These are phyloP conservation scores for Candida germanica DNA, from an alignment of 805 yeast species.

Conservation along the genomic window DNA sequence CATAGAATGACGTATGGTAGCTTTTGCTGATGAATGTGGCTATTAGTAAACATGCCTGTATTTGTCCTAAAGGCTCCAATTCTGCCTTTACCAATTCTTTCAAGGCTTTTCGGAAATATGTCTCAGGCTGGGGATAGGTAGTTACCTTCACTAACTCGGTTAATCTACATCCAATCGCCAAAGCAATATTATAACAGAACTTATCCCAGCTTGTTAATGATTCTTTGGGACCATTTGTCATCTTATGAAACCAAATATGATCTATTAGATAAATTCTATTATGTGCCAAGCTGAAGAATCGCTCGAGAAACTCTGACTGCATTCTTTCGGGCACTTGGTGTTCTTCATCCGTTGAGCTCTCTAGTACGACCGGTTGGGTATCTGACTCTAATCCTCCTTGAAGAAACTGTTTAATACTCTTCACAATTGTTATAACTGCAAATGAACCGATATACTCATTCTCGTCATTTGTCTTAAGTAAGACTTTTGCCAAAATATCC, in stretches of 20 bases:
- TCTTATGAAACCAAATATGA: slow-evolving; percentile 9
- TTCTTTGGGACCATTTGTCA: slow-evolving; percentile 1
- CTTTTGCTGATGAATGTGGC: slow-evolving; percentile 13
- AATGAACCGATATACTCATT: slow-evolving; percentile 14
- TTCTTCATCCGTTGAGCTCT: slow-evolving; percentile 2
- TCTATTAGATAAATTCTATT: slow-evolving; percentile 12
- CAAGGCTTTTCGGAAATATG: slow-evolving; percentile 11
- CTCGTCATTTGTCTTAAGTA: slow-evolving; percentile 8
- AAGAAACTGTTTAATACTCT: slow-evolving; percentile 9
- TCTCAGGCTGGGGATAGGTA: slow-evolving; percentile 11
- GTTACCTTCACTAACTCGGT: slow-evolving; percentile 10
- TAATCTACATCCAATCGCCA: slow-evolving; percentile 15
- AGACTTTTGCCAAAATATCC: slow-evolving; percentile 8
- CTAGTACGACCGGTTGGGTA: slow-evolving; percentile 5
- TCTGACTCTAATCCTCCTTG: neutral
- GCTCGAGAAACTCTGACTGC: slow-evolving; percentile 7
- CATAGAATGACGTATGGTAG: slow-evolving; percentile 13
- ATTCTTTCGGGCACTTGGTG: neutral
- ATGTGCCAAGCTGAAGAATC: slow-evolving; percentile 14
- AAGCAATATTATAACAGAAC: slow-evolving; percentile 11
- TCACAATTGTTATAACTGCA: slow-evolving; percentile 14
- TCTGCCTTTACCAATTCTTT: slow-evolving; percentile 6
- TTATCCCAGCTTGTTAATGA: slow-evolving; percentile 9
- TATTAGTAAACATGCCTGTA: slow-evolving; percentile 11
- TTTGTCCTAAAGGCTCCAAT: slow-evolving; percentile 10